These are phyloP conservation scores for Diutina siamensis DNA, from an alignment of 1,139 yeast species.

Conservation along the genomic window DNA sequence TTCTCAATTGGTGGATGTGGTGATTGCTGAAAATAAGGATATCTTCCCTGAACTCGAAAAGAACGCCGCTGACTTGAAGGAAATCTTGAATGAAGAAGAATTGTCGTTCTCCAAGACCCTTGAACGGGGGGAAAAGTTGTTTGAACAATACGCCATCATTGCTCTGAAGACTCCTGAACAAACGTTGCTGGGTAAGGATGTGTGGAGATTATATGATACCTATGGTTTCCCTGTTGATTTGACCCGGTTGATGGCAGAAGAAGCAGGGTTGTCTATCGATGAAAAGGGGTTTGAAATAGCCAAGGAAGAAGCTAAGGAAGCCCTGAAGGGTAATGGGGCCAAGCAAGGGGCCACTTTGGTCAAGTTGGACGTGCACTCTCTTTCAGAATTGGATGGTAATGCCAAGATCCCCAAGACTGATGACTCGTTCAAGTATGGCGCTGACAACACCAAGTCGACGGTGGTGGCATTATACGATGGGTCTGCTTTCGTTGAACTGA, in stretches of 20 bases:
- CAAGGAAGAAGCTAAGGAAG: constrained; percentile 79
- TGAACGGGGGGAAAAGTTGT: constrained; percentile 95
- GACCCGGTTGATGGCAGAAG: constrained; percentile 97
- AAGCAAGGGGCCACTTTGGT: constrained; percentile 50
- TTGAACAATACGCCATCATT: constrained; percentile 80
- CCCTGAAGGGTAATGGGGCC: constrained; percentile 76
- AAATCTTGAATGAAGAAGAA: constrained; percentile 92
- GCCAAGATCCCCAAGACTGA: constrained; percentile 68
- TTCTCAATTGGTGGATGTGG: constrained; percentile 83
- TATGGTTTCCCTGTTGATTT: constrained; percentile 98
- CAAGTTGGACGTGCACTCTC: constrained; percentile 83
- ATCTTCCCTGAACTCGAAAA: constrained; percentile 83
- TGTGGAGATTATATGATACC: constrained; percentile 98
- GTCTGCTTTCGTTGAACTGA: constrained; percentile 38
- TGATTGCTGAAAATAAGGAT: constrained; percentile 77
- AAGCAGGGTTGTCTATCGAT: constrained; percentile 87
- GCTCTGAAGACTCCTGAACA: constrained; percentile 70
- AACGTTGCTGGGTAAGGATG: constrained; percentile 82
- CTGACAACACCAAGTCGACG: constrained; percentile 48
- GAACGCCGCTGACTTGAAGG: constrained; percentile 67
- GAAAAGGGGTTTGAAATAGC: constrained; percentile 88
- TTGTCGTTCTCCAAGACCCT: constrained; percentile 87
- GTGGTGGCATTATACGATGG: constrained; percentile 69
- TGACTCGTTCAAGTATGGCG: constrained; percentile 64
- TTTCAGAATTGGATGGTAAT: constrained; percentile 50